Evolutionary conservation across 345 rosid species (phyloP), one percentile per base, ranked within the genome.

Genomic region (Cochlearia excelsa): DNA sequence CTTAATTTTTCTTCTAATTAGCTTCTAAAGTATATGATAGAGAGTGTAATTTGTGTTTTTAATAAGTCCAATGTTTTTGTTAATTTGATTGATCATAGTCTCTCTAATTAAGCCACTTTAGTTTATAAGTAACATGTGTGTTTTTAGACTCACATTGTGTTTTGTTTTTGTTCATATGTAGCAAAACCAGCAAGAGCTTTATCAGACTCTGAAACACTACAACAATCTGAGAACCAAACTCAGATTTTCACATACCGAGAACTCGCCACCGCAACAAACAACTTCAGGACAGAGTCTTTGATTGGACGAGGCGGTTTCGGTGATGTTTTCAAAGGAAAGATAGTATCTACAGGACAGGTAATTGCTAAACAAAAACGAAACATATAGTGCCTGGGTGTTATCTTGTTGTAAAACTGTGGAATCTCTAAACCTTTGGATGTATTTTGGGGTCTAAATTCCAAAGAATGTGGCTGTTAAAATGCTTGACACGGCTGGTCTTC

Each of bases 251-350:
- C 77, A 58, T 82, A 80, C 71, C 42, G 60, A 54, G 86, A 85
- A 61, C 92, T 91, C 29, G 89, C 82, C 45, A 61, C 46, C 2
- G 88, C 84, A 4, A 88, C 98, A 3, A 74, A 71, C 10, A 68
- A 73, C 61, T 87, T 91, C 67, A 61, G 55, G 34, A 35, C 30
- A 0, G 78, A 74, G 30, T 70, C 78, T 61, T 65, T 84, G 43
- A 68, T 85, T 33, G 98, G 98, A 10, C 81, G 65, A 63, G 95
- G 98, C 30, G 98, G 98, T 46, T 91, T 91, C 35, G 96, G 96
- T 27, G 55, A 66, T 43, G 98, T 91, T 26, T 85, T 46, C 54
- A 80, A 47, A 79, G 96, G 98, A 35, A 35, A 35, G 30, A 30
- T 91, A 50, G 62, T 57, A 46, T 2, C 29, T 30, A 77, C 64